Evolutionary conservation across 371 early-diverging fungal species (phyloP), one percentile per base, ranked within the genome.

Genomic region (Mucor sp.): DNA sequence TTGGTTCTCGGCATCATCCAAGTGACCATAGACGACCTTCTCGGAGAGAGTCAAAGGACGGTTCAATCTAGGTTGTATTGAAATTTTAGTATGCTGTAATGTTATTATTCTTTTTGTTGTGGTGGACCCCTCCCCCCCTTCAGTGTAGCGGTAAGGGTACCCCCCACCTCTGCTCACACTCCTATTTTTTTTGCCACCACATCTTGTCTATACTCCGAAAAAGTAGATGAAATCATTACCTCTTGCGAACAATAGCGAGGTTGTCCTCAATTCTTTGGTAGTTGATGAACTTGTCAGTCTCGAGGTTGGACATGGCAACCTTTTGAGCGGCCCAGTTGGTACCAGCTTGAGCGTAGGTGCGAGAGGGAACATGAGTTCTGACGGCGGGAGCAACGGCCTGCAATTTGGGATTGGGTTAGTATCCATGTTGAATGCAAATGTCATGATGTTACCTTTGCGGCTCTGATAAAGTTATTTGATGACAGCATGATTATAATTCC

Each of bases 11-110:
- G 97, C 88, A 75, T 98, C 91, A 80, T 95, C 95, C 82, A 97
- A 88, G 78, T 98, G 98, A 65, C 95, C 93, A 77, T 96, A 97
- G 41, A 97, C 91, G 67, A 96, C 88, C 90, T 97, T 97, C 81
- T 97, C 96, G 14, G 98, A 93, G 23, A 96, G 85, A 44, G 97
- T 95, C 79, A 97, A 83, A 58, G 93, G 92, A 62, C 89, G 89
- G 72, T 85, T 84, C 70, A 92, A 72, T 74, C 90, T 90, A 15
- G 33, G 8, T 15, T 57, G 9, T 35, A 17, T 68, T 91, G 89
- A 65, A 97, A n/a, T 53, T 21, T 33, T 21, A 48, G 48, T 11
- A 48, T 48, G n/a, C 23, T 48, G 48, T 43, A 43, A 14, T 12
- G 33, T 39, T 33, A 33, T 33, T 30, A 33, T 33, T 7, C 33